Conservation (phyloP, 2,329 filamentous ascomycete species). For the Neurospora sp. region DNA sequence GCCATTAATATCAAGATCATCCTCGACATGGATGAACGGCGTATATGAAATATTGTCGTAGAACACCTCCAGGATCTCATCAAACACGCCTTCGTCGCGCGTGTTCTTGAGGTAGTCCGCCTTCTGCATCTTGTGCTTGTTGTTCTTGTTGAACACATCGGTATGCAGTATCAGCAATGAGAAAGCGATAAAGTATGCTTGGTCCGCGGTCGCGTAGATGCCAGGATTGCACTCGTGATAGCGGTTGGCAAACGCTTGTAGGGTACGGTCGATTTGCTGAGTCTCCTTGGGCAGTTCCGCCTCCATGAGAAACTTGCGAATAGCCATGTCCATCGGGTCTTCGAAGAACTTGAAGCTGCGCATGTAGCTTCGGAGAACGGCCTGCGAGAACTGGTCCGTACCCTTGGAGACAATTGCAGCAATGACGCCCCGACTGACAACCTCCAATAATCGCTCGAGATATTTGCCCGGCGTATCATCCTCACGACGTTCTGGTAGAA, state of each 20-base stretch:
- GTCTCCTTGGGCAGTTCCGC: slow-evolving; percentile 94
- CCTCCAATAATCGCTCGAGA: slow-evolving; percentile 70
- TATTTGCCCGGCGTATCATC: slow-evolving; percentile 88
- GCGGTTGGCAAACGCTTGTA: slow-evolving; percentile 89
- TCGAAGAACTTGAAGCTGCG: slow-evolving; percentile 90
- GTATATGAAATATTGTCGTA: slow-evolving; percentile 99
- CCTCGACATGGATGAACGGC: slow-evolving; percentile 94
- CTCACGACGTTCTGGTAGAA: slow-evolving; percentile 70
- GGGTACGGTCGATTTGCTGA: slow-evolving; percentile 89
- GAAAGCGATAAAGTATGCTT: slow-evolving; percentile 97
- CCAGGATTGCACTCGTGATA: slow-evolving; percentile 98
- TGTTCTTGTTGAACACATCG: slow-evolving; percentile 99
- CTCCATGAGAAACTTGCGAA: slow-evolving; percentile 92
- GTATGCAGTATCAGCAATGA: slow-evolving; percentile 94
- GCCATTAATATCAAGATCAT: slow-evolving; percentile 71
- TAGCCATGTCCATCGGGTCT: slow-evolving; percentile 95
- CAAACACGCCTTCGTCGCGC: slow-evolving; percentile 79
- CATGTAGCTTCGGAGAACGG: slow-evolving; percentile 90
- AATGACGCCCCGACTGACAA: slow-evolving; percentile 70
- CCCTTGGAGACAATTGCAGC: slow-evolving; percentile 78
- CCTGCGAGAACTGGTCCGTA: slow-evolving; percentile 71
- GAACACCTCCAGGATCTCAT: slow-evolving; percentile 89
- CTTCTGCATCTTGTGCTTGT: slow-evolving; percentile 98
- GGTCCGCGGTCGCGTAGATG: slow-evolving; percentile 81
- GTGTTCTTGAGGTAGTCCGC: slow-evolving; percentile 93